Evolutionary conservation across 164 flowering plant species (phyloP).

Genomic region (grape (Vitis vinifera)): DNA sequence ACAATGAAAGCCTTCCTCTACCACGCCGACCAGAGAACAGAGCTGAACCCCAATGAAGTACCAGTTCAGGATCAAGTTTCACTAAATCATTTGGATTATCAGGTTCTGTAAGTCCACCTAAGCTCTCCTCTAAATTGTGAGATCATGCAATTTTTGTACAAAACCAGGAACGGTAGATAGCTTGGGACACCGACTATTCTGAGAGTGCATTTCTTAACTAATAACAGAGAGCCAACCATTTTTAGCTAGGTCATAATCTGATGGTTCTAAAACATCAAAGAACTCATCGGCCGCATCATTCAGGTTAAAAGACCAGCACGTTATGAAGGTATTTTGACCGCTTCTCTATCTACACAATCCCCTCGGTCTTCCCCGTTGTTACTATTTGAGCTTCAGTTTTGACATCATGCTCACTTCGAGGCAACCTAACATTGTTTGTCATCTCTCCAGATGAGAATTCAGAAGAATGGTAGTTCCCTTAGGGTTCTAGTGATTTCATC

Average conservation of each 20-base stretch:
- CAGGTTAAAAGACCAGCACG: conserved; percentile 32
- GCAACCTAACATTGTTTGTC: conserved; percentile 29
- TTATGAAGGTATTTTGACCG: conserved; percentile 19
- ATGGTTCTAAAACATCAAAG: conserved; percentile 50
- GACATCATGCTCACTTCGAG: conserved; percentile 29
- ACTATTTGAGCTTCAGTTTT: conserved; percentile 28
- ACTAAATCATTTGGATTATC: conserved; percentile 76
- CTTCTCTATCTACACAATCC: conserved; percentile 10
- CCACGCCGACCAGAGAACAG: conserved; percentile 52
- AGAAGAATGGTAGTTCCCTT: conserved; percentile 33
- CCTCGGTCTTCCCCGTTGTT: conserved; percentile 16
- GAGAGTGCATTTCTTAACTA: conserved; percentile 25
- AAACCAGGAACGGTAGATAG: conserved; percentile 35
- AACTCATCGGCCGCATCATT: conserved; percentile 52
- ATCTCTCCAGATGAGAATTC: conserved; percentile 47
- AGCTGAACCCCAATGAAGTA: conserved; percentile 58
- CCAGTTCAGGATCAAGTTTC: conserved; percentile 74
- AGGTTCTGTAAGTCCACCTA: conserved; percentile 78
- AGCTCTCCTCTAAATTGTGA: conserved; percentile 12
- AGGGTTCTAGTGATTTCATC: no score
- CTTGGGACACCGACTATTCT: conserved; percentile 20
- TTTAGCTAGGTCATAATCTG: conserved; percentile 32
- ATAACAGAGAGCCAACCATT: conserved; percentile 34
- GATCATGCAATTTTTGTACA: conserved; percentile 42
- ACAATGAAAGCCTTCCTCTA: conserved; percentile 41